Conservation (phyloP, 1,139 yeast genomes). For the Komagataea norvegica region DNA sequence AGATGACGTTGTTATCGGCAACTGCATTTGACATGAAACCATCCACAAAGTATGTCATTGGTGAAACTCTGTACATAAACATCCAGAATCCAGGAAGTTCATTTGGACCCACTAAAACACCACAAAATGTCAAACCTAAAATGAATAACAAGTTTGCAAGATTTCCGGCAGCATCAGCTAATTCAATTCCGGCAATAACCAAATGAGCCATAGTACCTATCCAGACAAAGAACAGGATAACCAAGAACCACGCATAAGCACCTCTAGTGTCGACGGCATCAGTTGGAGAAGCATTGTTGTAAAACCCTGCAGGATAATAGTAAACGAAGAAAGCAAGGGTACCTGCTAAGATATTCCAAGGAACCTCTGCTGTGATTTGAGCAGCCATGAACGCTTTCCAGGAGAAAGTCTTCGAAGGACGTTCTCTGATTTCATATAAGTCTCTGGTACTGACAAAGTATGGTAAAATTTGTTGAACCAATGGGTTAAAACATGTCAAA, state of each 20-base stretch:
- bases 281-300: conserved; percentile 50
- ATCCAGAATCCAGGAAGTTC: conserved; percentile 58
- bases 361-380: conserved; percentile 61
- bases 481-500: conserved; percentile 50
- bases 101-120: conserved; percentile 66
- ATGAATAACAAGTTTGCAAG: conserved; percentile 59
- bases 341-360: conserved; percentile 66
- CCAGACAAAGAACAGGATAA: conserved; percentile 53
- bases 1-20: conserved; percentile 43
- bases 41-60: conserved; percentile 54
- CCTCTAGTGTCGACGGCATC: conserved; percentile 55
- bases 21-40: conserved; percentile 50
- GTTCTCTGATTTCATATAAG: conserved; percentile 79
- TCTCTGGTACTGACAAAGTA: conserved; percentile 64
- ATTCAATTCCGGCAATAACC: conserved; percentile 55
- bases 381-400: conserved; percentile 59
- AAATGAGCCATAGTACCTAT: conserved; percentile 62
- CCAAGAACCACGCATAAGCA: conserved; percentile 58
- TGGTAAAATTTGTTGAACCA: conserved; percentile 70
- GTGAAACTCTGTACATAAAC: conserved; percentile 59
- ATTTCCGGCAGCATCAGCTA: conserved; percentile 74
- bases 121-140: conserved; percentile 71
- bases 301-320: conserved; percentile 79
- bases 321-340: conserved; percentile 66
- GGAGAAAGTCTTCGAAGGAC: conserved; percentile 62